phyloP scores from a whole-genome alignment of 2,329 filamentous ascomycete genomes.

The Thelonectria rubi region DNA sequence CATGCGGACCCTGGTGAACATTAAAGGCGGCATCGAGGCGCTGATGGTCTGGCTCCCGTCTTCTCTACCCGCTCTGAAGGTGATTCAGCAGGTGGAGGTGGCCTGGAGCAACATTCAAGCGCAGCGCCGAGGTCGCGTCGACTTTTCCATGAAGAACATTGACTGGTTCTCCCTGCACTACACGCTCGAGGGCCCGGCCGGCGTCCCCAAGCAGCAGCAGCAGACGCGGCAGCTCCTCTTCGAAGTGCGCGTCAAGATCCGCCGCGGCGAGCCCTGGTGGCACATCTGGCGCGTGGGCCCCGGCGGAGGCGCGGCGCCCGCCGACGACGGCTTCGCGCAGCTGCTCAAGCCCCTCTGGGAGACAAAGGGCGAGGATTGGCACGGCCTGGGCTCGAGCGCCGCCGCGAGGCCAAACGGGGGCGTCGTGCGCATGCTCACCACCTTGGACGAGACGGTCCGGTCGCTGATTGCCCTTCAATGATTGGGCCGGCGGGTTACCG shows the following conservation, averaged over 20 bases:
- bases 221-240: constrained; percentile 55
- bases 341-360: constrained; percentile 58
- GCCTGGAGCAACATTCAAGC: constrained; percentile 56
- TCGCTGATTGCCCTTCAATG: constrained; percentile 33
- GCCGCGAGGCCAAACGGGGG: constrained; percentile 52
- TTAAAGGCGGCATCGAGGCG: constrained; percentile 59
- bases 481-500: constrained; percentile 19
- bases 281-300: constrained; percentile 53
- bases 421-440: constrained; percentile 58
- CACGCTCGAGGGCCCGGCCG: constrained; percentile 45
- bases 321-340: constrained; percentile 48
- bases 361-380: constrained; percentile 55
- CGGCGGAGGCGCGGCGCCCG: constrained; percentile 20
- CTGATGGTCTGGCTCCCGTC: constrained; percentile 64
- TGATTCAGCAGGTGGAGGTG: constrained; percentile 67
- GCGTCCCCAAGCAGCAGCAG: constrained; percentile 36
- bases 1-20: constrained; percentile 67
- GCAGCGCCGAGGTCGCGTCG: constrained; percentile 57
- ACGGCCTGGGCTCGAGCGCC: constrained; percentile 58
- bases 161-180: constrained; percentile 69
- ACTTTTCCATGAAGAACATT: constrained; percentile 61
- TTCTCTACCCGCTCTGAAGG: constrained; percentile 72
- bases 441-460: constrained; percentile 58
- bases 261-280: constrained; percentile 62
- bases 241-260: constrained; percentile 60